Evolutionary conservation across 345 rosid genomes (phyloP).

Genomic region (rapeseed (Brassica napus)): Da-Ae NC_063448.1:2781501-2782000

Average conservation of each 20-base stretch:
- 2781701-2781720: too few species aligned
- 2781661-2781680: slow-evolving; percentile 70
- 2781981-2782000: slow-evolving; percentile 99
- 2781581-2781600: slow-evolving; percentile 95
- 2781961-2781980: slow-evolving; percentile 96
- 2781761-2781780: background rate
- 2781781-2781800: slow-evolving; percentile 23
- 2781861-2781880: slow-evolving; percentile 44
- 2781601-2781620: slow-evolving; percentile 80
- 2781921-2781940: slow-evolving; percentile 98
- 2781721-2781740: too few species aligned
- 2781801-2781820: slow-evolving; percentile 55
- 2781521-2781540: slow-evolving; percentile 90
- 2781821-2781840: slow-evolving; percentile 72
- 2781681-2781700: slow-evolving; percentile 86
- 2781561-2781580: slow-evolving; percentile 97
- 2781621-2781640: slow-evolving; percentile 76
- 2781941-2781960: slow-evolving; percentile 96
- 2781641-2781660: slow-evolving; percentile 65
- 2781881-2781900: slow-evolving; percentile 42
- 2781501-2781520: slow-evolving; percentile 95
- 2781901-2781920: slow-evolving; percentile 97
- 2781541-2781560: slow-evolving; percentile 97
- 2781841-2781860: slow-evolving; percentile 58
- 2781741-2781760: slow-evolving; percentile 3